These are phyloP conservation scores for Alternaria hordeiaustralica DNA, from an alignment of 2,329 filamentous ascomycete species.

Conservation along the genomic window DNA sequence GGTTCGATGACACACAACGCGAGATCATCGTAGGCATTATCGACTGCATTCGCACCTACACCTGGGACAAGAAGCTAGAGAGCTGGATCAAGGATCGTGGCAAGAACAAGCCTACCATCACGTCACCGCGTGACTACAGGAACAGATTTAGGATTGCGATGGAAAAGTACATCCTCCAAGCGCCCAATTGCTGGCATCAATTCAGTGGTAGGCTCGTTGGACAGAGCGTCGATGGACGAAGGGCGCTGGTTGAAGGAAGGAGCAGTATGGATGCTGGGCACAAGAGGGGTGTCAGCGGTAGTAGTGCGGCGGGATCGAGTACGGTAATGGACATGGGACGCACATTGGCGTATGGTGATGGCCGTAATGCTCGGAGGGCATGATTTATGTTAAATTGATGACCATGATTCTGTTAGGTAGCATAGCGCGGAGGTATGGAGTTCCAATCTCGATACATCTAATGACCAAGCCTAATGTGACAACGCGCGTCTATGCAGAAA, in stretches of 20 bases:
- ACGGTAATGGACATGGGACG: constrained; percentile 11
- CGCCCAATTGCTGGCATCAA: constrained; percentile 78
- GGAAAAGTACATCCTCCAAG: constrained; percentile 83
- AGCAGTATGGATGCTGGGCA: constrained; percentile 16
- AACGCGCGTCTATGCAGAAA: not conserved
- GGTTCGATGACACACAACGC: constrained; percentile 86
- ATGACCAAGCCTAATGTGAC: not conserved
- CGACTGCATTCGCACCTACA: constrained; percentile 95
- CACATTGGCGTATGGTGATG: not conserved
- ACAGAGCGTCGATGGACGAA: constrained; percentile 23
- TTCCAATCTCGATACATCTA: not conserved
- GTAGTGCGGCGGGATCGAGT: constrained; percentile 12
- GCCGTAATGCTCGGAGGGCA: not conserved
- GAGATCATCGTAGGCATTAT: constrained; percentile 98
- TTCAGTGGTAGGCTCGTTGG: constrained; percentile 53
- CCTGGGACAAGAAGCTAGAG: constrained; percentile 99
- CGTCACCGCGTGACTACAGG: constrained; percentile 96
- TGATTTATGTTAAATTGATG: not conserved
- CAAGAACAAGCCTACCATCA: constrained; percentile 87
- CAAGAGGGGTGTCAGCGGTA: constrained; percentile 22
- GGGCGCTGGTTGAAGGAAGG: constrained; percentile 17
- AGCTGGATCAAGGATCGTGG: constrained; percentile 99
- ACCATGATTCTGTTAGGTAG: not conserved
- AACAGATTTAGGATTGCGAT: constrained; percentile 95
- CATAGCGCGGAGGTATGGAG: not conserved